Conservation (phyloP, 1,139 yeast genomes). For the Yamadazyma dendronema region DNA sequence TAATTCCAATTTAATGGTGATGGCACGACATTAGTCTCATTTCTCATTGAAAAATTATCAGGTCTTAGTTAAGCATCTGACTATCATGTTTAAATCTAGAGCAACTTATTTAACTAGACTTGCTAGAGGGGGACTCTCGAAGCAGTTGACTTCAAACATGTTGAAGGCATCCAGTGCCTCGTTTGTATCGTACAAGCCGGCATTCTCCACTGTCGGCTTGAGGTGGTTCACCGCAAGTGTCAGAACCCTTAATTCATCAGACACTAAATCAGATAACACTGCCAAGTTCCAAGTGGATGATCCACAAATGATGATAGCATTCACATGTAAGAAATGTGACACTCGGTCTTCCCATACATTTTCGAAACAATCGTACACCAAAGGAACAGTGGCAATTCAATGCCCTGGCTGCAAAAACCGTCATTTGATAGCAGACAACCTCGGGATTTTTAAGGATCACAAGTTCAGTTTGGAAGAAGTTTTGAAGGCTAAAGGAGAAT, state of each 20-base stretch:
- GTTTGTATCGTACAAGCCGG: too few species aligned
- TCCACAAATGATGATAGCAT: constrained; percentile 82
- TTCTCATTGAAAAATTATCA: background rate
- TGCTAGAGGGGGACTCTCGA: too few species aligned
- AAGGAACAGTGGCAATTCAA: constrained; percentile 84
- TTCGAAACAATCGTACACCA: constrained; percentile 86
- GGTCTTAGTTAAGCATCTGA: too few species aligned
- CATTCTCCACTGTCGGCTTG: too few species aligned
- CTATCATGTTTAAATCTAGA: background rate
- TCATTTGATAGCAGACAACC: constrained; percentile 90
- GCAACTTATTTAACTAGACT: too few species aligned
- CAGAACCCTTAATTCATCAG: background rate
- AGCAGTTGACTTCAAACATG: too few species aligned
- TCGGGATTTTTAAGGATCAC: constrained; percentile 77
- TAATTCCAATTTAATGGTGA: background rate
- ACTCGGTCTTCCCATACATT: constrained; percentile 83
- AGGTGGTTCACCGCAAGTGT: background rate
- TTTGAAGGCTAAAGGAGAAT: constrained; percentile 73
- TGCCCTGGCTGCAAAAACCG: constrained; percentile 90
- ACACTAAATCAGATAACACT: constrained; percentile 3
- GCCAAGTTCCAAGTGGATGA: constrained; percentile 48
- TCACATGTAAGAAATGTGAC: constrained; percentile 87
- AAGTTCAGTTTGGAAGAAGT: constrained; percentile 77
- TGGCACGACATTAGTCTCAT: background rate
- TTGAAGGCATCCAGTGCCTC: too few species aligned